A percentile compares a stretch with the other conserved stretches of the same genome.
Evolutionary conservation across 345 rosid species (phyloP).

Genomic region (Aegle marmelos): DNA sequence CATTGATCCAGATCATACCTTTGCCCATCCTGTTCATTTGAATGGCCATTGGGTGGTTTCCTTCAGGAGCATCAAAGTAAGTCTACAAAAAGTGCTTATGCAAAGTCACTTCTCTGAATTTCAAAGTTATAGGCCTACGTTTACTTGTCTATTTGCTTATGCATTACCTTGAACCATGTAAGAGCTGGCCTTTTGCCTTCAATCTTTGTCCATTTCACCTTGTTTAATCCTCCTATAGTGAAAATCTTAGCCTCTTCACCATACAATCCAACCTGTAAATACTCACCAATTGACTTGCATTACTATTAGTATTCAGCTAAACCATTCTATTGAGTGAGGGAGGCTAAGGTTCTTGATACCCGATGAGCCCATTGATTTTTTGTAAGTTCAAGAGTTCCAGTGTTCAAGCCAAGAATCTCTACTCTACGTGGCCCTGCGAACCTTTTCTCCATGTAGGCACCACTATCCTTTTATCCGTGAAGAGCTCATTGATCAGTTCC

Average conservation of each 20-base stretch:
- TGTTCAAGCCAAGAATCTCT: conserved; percentile 66
- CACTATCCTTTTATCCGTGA: conserved; percentile 58
- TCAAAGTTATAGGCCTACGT: background rate
- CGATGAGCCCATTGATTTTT: conserved; percentile 66
- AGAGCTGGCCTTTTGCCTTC: conserved; percentile 37
- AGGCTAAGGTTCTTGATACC: conserved; percentile 31
- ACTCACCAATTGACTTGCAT: background rate
- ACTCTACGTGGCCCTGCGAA: conserved; percentile 70
- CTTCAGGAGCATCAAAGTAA: conserved; percentile 67
- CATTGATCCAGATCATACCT: conserved; percentile 87
- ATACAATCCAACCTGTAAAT: conserved; percentile 52
- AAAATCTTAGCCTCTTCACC: conserved; percentile 50
- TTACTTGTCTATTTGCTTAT: background rate
- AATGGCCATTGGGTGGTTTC: conserved; percentile 50
- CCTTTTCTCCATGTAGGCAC: conserved; percentile 83
- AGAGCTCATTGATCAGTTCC: conserved; percentile 2
- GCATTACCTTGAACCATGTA: conserved; percentile 80
- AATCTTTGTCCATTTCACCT: conserved; percentile 44
- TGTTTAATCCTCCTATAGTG: conserved; percentile 49
- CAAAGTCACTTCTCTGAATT: background rate
- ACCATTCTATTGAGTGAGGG: background rate
- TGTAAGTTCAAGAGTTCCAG: conserved; percentile 68
- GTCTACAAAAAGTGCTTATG: conserved; percentile 35
- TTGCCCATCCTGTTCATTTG: conserved; percentile 64
- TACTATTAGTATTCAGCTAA: background rate